Evolutionary conservation across 306 rosid species (phyloP).

Genomic region (Alnus rubra): DNA sequence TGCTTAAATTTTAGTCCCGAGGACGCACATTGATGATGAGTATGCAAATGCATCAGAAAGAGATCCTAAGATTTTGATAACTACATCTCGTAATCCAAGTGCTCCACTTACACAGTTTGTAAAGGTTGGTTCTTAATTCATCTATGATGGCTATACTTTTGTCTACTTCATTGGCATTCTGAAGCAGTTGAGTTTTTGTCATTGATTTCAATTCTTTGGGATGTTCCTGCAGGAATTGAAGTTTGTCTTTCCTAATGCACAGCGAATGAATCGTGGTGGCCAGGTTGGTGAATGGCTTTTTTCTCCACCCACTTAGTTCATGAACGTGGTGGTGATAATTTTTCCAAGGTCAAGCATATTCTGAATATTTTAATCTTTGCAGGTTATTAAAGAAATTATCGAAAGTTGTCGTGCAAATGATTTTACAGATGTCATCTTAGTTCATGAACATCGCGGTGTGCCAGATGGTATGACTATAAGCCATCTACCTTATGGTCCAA

Average conservation of each 20-base stretch:
- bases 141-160: neutral
- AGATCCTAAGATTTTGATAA: conserved; percentile 83
- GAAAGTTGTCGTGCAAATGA: conserved; percentile 87
- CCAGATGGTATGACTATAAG: conserved; percentile 87
- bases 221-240: conserved; percentile 67
- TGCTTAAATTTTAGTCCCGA: conserved; percentile 55
- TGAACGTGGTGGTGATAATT: too few species aligned
- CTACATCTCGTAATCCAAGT: conserved; percentile 91
- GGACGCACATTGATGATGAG: conserved; percentile 81
- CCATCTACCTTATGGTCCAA: conserved; percentile 92
- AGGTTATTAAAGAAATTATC: conserved; percentile 90
- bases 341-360: neutral
- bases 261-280: conserved; percentile 91
- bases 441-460: conserved; percentile 94
- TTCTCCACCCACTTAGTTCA: neutral
- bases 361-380: conserved; percentile 15
- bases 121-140: conserved; percentile 62
- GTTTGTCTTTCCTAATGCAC: conserved; percentile 83
- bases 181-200: conserved; percentile 1
- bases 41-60: conserved; percentile 75
- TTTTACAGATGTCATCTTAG: conserved; percentile 80
- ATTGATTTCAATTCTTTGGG: conserved; percentile 13
- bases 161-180: neutral
- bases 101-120: conserved; percentile 86
- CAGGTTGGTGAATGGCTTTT: conserved; percentile 56